phyloP scores from a whole-genome alignment of 805 yeast genomes.

The Tetrapisispora arboricola region DNA sequence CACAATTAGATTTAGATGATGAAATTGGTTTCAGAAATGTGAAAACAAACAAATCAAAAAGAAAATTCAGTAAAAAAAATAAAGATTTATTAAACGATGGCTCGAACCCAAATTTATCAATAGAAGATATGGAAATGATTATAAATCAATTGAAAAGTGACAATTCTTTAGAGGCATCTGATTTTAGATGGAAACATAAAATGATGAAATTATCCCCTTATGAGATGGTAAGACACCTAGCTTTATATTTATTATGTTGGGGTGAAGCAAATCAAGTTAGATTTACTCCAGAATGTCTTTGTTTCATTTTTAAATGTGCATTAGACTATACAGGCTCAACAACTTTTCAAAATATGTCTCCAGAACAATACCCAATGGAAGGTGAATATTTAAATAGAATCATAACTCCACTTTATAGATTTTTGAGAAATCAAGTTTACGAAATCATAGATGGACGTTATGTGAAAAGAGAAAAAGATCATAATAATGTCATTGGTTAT shows the following conservation, averaged over 20 bases:
- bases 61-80: slow-evolving; percentile 76
- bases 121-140: slow-evolving; percentile 48
- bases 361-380: slow-evolving; percentile 34
- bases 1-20: slow-evolving; percentile 67
- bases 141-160: slow-evolving; percentile 66
- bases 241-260: slow-evolving; percentile 69
- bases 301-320: slow-evolving; percentile 82
- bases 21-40: slow-evolving; percentile 47
- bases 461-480: slow-evolving; percentile 77
- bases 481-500: slow-evolving; percentile 74
- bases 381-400: slow-evolving; percentile 85
- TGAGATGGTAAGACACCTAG: slow-evolving; percentile 58
- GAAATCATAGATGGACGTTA: slow-evolving; percentile 73
- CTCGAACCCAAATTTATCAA: slow-evolving; percentile 55
- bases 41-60: slow-evolving; percentile 60
- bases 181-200: slow-evolving; percentile 62
- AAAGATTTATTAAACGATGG: slow-evolving; percentile 31
- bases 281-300: slow-evolving; percentile 81
- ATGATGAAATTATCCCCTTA: slow-evolving; percentile 45
- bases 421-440: slow-evolving; percentile 69
- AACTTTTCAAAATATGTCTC: slow-evolving; percentile 65
- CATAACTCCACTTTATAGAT: slow-evolving; percentile 80
- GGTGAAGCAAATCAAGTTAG: slow-evolving; percentile 84
- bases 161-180: slow-evolving; percentile 78
- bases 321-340: slow-evolving; percentile 81